Base-by-base conservation (phyloP, 2,329 filamentous ascomycete species). In the Neocucurbitaria cava region DNA sequence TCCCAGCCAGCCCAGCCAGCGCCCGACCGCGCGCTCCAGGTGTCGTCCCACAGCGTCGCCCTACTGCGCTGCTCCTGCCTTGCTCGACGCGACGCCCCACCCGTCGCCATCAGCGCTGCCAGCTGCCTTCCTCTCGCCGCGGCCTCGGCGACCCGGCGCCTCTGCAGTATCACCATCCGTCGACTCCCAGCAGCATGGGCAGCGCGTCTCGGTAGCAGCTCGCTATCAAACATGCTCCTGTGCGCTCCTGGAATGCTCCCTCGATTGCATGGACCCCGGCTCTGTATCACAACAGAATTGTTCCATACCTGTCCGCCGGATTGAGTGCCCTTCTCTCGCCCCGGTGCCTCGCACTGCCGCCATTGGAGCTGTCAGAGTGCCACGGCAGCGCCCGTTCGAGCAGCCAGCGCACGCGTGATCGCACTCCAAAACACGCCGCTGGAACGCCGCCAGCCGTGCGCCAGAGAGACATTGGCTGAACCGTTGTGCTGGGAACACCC, bases 391-490 rank as follows among this genome's bases (percentile, higher is more conserved):
- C 64, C 68, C 66, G 61, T 69, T 67, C 64, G 60, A 70, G 59
- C 68, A 71, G 70, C 68, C 69, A 72, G 52, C 69, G 64, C 73
- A 76, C 74, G 74, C 74, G 72, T 77, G 73, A 76, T 74, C 68
- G 71, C 71, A 68, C 60, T 68, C 65, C 67, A 62, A 76, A 75
- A 76, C 74, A 73, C 70, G 64, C 71, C 70, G 70, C 71, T 76
- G 73, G 73, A 70, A 73, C 71, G 68, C 62, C 65, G 56, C 68
- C 60, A 63, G 59, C 68, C 66, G 68, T 68, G 66, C 60, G 50
- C 62, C 46, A 59, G 45, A 60, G 59, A 59, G 59, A 65, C 70
- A 76, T 75, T 77, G 74, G 70, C 66, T 66, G 72, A 65, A 46
- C 74, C 74, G 65, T 66, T 70, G 58, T 56, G 47, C 65, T 60